Evolutionary conservation across 495 filamentous ascomycete genomes (phyloP), one percentile per base, ranked within the genome.

Genomic region (Aeminium ludgeri): DNA sequence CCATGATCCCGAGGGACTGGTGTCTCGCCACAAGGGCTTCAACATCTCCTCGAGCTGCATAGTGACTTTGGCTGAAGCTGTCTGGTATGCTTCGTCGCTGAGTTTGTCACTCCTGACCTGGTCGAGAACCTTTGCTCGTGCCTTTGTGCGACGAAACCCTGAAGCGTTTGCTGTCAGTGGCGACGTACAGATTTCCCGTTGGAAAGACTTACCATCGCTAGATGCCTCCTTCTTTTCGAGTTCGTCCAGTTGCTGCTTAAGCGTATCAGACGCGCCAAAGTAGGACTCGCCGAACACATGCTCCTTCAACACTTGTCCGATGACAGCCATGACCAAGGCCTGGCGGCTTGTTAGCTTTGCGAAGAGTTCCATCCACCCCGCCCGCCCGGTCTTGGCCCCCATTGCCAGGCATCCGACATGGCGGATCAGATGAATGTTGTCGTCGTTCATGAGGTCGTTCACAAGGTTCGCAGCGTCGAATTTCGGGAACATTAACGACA

Each of bases 301-400:
- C 29, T 51, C 48, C 33, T 51, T 41, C 17, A 51, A 37, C n/a
- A 39, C 43, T 20, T 34, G 30, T 1, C 38, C 28, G n/a, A 46
- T 36, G 28, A 51, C 30, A 0, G 38, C 43, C 15, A 23, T 31
- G 10, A 46, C 30, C 34, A 51, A 17, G 7, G 48, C 38, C 20
- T 39, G 18, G 10, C 48, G 38, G 30, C 37, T 29, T 17, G 23
- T 20, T 8, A 27, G 20, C 10, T 43, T 27, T 7, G 8, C 18
- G 19, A 46, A 31, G 0, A 51, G 19, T n/a, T 30, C 7, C 0
- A 13, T 17, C 48, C 48, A 51, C n/a, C 48, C 36, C 11, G 27
- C 20, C 12, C 20, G 11, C 13, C 43, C 34, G 16, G 31, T 18
- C 12, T 34, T 31, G 15, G 43, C 43, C 2, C 48, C 48, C 15